phyloP scores from a whole-genome alignment of 2,329 filamentous ascomycete species.

The Emergomyces orientalis region DNA sequence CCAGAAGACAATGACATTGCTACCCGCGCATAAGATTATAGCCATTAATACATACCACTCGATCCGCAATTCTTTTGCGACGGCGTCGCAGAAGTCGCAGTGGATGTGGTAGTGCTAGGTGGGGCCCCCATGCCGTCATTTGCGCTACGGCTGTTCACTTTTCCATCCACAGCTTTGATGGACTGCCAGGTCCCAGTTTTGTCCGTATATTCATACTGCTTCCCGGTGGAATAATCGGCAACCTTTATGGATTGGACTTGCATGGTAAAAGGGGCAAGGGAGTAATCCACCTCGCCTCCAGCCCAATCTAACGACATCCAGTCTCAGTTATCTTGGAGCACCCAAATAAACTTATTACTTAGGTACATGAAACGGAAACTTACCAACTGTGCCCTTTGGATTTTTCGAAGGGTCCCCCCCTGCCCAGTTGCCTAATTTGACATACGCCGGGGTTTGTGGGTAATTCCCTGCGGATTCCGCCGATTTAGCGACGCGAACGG shows the following conservation, averaged over 20 bases:
- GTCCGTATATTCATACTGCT: constrained; percentile 57
- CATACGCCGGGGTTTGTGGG: constrained; percentile 64
- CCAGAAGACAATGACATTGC: background rate
- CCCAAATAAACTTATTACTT: background rate
- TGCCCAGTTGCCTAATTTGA: constrained; percentile 61
- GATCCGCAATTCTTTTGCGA: background rate
- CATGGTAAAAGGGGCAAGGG: constrained; percentile 60
- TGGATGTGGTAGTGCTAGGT: background rate
- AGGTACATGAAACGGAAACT: background rate
- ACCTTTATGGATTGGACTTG: constrained; percentile 54
- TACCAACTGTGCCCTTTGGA: constrained; percentile 11
- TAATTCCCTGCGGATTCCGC: constrained; percentile 51
- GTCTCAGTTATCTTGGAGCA: background rate
- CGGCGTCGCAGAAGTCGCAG: background rate
- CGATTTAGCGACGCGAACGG: constrained; percentile 53
- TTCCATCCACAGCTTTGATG: constrained; percentile 8
- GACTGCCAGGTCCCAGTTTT: constrained; percentile 52
- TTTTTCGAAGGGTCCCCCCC: constrained; percentile 45
- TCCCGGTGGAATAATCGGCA: constrained; percentile 48
- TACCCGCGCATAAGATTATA: background rate
- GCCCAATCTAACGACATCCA: constrained; percentile 7
- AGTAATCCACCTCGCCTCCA: constrained; percentile 6
- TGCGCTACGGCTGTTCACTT: background rate
- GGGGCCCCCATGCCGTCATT: background rate
- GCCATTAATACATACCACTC: background rate